Evolutionary conservation across 2,329 filamentous ascomycete genomes (phyloP).

Genomic region (Aspergillus brunneoviolaceus): DNA sequence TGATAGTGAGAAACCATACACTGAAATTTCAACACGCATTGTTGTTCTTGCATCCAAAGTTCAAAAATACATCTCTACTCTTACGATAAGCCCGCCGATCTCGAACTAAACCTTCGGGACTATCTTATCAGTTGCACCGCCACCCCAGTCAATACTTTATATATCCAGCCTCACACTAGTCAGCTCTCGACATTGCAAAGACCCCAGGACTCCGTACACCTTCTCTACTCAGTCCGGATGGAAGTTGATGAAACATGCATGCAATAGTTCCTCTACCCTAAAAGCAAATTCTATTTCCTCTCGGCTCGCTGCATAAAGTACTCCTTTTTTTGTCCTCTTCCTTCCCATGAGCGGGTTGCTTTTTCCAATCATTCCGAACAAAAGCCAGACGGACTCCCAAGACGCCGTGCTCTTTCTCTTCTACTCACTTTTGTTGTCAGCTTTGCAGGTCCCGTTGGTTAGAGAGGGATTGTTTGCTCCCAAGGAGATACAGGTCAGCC

Average conservation of each 20-base stretch:
- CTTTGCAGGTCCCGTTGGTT: neutral
- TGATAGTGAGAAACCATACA: neutral
- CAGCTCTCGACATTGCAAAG: no score
- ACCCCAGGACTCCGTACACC: no score
- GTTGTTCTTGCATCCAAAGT: neutral
- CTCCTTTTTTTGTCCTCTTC: conserved; percentile 8
- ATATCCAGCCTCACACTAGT: no score
- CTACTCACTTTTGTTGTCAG: neutral
- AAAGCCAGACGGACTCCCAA: conserved; percentile 33
- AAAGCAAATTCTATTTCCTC: neutral
- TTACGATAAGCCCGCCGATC: no score
- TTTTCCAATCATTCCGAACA: conserved; percentile 24
- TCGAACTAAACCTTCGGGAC: no score
- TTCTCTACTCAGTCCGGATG: no score
- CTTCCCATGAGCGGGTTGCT: conserved; percentile 7
- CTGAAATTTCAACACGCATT: neutral
- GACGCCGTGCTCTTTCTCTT: conserved; percentile 33
- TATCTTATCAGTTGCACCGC: no score
- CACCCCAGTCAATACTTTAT: no score
- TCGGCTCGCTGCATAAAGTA: neutral
- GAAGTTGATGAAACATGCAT: neutral
- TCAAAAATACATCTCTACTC: neutral
- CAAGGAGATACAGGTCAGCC: neutral
- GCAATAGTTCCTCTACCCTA: neutral
- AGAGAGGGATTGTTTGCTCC: neutral